A percentile compares a stretch with the other conserved stretches of the same genome.
phyloP scores from a whole-genome alignment of 495 filamentous ascomycete genomes.

The Tuber melanosporum region DNA sequence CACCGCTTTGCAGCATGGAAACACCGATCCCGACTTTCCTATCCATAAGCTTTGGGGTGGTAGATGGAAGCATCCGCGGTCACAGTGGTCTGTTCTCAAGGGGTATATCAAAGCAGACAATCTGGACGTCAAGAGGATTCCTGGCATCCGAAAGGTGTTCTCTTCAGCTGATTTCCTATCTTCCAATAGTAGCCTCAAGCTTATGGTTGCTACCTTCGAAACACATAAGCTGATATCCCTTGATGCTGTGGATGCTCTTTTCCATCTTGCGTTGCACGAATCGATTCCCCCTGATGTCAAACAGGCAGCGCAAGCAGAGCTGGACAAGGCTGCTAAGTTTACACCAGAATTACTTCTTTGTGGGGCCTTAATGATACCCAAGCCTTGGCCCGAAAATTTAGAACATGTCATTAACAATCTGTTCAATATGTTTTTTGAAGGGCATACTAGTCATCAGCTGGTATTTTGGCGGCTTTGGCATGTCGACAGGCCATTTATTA shows the following conservation, averaged over 20 bases:
- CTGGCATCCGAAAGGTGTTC: constrained; percentile 70
- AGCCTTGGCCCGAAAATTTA: constrained; percentile 58
- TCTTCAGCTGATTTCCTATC: constrained; percentile 66
- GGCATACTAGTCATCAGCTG: constrained; percentile 66
- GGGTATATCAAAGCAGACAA: constrained; percentile 68
- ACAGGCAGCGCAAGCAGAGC: constrained; percentile 34
- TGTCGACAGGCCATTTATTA: constrained; percentile 76
- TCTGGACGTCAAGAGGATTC: constrained; percentile 74
- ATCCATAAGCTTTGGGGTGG: constrained; percentile 90
- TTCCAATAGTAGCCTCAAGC: constrained; percentile 61
- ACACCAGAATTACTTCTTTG: constrained; percentile 41
- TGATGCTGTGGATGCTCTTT: constrained; percentile 73
- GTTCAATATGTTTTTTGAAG: constrained; percentile 56
- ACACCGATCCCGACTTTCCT: constrained; percentile 54
- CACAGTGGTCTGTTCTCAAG: constrained; percentile 83
- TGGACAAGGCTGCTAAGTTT: constrained; percentile 41
- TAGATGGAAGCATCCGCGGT: constrained; percentile 73
- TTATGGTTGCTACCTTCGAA: constrained; percentile 65
- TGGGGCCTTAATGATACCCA: constrained; percentile 48
- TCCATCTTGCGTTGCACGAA: constrained; percentile 66
- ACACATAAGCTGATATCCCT: constrained; percentile 82
- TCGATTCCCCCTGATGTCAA: constrained; percentile 41
- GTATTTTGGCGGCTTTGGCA: constrained; percentile 85
- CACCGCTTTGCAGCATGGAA: constrained; percentile 64
- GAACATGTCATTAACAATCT: constrained; percentile 59